Base-by-base conservation (phyloP, 1,284 basidiomycete species). In the Termitomyces sp. region DNA sequence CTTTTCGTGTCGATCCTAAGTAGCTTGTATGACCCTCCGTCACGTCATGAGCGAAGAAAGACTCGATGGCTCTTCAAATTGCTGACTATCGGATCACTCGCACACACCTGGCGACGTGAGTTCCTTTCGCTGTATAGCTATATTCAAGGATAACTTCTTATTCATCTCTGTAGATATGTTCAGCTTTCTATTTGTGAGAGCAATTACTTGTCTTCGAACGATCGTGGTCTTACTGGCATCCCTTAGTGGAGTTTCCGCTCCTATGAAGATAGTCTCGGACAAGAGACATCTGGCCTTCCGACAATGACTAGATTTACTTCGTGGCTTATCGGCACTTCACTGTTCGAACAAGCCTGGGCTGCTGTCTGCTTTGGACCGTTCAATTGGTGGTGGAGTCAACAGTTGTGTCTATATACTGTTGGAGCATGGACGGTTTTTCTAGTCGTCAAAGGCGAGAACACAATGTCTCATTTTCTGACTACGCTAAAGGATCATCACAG, bases 301-400 rank as follows among this genome's bases (percentile, higher is more conserved):
- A 30, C 61, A 0, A 49, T 72, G 6, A 56, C 67, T 6, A 73
- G 79, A 13, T 50, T 83, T n/a, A 72, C 77, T 3, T 67, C 70
- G 3, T 90, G 87, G 88, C 77, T 90, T 1, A 61, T 70, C 10
- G 65, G 81, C 21, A 85, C 86, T 0, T 74, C 73, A 0, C 73
- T 90, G 0, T 90, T 90, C 61, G 79, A 86, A 64, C 79, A 90
- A 49, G 77, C 74, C 9, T 76, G 73, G 74, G 60, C 62, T 5
- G 59, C 64, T 12, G 73, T 73, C 5, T 72, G 68, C 45, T 67
- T 66, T 30, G 67, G 75, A 10, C 66, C 72, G 0, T 58, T 75
- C 19, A 82, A 80, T 50, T 90, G 86, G 86, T 89, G 86, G 86
- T 87, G 85, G 84, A 84, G 81, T 61, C 81, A 84, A 63, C 84